Evolutionary conservation across 495 filamentous ascomycete species (phyloP).

Genomic region (Tricharina praecox): DNA sequence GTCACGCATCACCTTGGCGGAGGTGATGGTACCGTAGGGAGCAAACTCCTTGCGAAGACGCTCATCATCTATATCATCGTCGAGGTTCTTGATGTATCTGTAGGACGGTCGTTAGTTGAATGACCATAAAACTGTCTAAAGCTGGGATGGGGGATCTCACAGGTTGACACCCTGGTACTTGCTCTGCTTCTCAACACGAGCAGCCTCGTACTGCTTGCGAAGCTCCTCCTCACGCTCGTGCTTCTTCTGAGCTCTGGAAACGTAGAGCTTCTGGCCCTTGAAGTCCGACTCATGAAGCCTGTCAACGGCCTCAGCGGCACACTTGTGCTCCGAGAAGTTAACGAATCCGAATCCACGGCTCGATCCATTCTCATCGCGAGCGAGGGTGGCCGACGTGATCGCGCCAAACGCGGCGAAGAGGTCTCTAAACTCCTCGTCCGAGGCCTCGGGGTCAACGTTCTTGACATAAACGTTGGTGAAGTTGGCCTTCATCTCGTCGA

Average conservation of each 20-base stretch:
- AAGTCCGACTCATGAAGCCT: conserved; percentile 82
- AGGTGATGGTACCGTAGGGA: conserved; percentile 84
- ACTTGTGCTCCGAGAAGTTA: conserved; percentile 85
- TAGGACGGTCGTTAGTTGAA: neutral
- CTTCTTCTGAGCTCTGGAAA: conserved; percentile 99
- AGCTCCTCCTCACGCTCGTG: conserved; percentile 99
- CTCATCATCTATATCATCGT: conserved; percentile 93
- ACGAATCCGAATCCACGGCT: conserved; percentile 97
- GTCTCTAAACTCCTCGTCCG: conserved; percentile 83
- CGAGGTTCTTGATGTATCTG: conserved; percentile 92
- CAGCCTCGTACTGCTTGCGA: conserved; percentile 95
- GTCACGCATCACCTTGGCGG: conserved; percentile 98
- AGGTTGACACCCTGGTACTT: conserved; percentile 99
- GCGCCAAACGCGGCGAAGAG: conserved; percentile 84
- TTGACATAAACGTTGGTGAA: conserved; percentile 99
- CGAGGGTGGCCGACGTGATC: conserved; percentile 88
- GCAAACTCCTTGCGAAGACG: conserved; percentile 86
- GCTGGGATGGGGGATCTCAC: conserved; percentile 9
- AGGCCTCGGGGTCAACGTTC: conserved; percentile 77
- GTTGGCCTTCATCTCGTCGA: conserved; percentile 99
- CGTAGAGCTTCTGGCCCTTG: conserved; percentile 87
- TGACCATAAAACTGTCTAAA: conserved; percentile 12
- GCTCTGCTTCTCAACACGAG: conserved; percentile 88
- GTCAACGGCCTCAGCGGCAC: conserved; percentile 73
- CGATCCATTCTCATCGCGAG: conserved; percentile 75